Conservation (phyloP, 192 early-diverging fungal species). For the Coemansia sp. region DNA sequence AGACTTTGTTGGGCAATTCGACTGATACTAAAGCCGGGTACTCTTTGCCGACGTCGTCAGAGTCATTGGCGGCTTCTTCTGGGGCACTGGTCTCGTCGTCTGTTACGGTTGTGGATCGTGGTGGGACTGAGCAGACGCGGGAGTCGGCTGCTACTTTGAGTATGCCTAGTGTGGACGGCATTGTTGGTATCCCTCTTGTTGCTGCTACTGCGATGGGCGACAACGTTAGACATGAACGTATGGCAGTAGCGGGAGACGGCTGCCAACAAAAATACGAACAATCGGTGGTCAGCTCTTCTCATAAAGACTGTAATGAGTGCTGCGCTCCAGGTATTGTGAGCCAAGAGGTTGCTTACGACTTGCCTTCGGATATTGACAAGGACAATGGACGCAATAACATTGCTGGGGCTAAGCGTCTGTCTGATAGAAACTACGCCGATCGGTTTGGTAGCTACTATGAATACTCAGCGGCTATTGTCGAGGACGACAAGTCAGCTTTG, state of each 20-base stretch:
- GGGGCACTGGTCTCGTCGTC: background rate
- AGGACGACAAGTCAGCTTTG: constrained; percentile 10
- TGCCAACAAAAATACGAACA: background rate
- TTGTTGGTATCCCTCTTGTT: background rate
- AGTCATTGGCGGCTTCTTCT: background rate
- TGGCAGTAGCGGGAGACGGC: background rate
- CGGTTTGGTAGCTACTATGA: constrained; percentile 43
- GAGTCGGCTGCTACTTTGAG: background rate
- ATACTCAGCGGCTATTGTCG: constrained; percentile 25
- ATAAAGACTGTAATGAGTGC: background rate
- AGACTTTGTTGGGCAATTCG: background rate
- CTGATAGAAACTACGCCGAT: constrained; percentile 24
- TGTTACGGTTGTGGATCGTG: background rate
- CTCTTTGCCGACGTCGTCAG: background rate
- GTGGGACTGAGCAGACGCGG: background rate
- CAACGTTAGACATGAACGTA: background rate
- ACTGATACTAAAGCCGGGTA: background rate
- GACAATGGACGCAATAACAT: constrained; percentile 5
- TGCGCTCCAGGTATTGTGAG: background rate
- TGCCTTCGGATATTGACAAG: background rate
- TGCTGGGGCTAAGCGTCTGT: background rate
- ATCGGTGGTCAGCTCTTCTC: background rate
- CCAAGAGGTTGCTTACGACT: background rate
- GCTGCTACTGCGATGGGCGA: background rate
- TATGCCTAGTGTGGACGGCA: background rate